Percentiles rank a stretch among this genome's conserved stretches.
Evolutionary conservation across 2,329 filamentous ascomycete species (phyloP).

Genomic region (Scleromitrula shiraiana): DNA sequence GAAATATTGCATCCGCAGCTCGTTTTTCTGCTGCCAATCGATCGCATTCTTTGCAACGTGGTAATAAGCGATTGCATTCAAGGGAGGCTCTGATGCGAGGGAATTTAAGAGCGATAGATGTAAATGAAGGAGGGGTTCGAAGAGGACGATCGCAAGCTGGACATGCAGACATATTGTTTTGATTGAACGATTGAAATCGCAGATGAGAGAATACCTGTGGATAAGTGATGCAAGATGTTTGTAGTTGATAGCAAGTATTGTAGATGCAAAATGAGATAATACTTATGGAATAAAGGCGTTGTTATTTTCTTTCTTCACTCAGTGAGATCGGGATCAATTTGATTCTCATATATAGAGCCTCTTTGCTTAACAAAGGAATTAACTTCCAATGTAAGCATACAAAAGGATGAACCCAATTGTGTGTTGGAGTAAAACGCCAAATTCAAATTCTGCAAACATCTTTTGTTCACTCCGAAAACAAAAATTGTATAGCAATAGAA

Average conservation of each 20-base stretch:
- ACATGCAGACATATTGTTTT: slow-evolving; percentile 7
- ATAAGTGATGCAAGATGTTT: not conserved
- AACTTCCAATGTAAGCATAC: too few relatives aligned
- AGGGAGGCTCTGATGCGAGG: slow-evolving; percentile 11
- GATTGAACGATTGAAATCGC: not conserved
- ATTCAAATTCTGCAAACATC: slow-evolving; percentile 4
- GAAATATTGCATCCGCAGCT: slow-evolving; percentile 13
- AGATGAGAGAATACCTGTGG: not conserved
- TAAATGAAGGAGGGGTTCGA: slow-evolving; percentile 17
- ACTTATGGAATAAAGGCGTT: too few relatives aligned
- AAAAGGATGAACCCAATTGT: not conserved
- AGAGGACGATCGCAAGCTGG: slow-evolving; percentile 5
- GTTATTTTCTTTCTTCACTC: not conserved
- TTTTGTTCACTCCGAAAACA: slow-evolving; percentile 5
- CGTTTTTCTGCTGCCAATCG: slow-evolving; percentile 13
- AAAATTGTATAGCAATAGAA: not conserved
- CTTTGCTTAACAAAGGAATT: not conserved
- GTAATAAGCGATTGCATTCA: slow-evolving; percentile 16
- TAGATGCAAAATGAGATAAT: too few relatives aligned
- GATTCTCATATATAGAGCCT: too few relatives aligned
- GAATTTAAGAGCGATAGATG: slow-evolving; percentile 13
- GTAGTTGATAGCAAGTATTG: not conserved
- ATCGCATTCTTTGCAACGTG: slow-evolving; percentile 23
- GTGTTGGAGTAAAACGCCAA: not conserved
- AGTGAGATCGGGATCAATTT: too few relatives aligned